These are phyloP conservation scores for Entonaema liquescens DNA, from an alignment of 495 filamentous ascomycete genomes.

Conservation along the genomic window DNA sequence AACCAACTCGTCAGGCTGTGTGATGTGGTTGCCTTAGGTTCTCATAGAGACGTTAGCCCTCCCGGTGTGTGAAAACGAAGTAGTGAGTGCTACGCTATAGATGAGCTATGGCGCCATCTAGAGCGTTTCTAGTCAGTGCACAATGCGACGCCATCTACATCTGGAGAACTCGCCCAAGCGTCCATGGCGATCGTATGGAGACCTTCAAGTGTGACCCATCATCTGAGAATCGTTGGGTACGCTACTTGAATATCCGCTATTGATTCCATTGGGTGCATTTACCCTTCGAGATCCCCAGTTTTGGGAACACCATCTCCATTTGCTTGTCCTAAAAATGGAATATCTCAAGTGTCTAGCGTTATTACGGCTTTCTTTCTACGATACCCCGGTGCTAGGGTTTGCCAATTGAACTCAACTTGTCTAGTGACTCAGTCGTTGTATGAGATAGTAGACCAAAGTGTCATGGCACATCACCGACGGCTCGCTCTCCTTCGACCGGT, in stretches of 20 bases:
- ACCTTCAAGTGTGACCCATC: conserved; percentile 13
- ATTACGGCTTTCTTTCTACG: background rate
- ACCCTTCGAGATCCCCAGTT: conserved; percentile 7
- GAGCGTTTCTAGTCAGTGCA: conserved; percentile 31
- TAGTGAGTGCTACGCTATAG: conserved; percentile 7
- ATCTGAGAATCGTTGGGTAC: conserved; percentile 12
- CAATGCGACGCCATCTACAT: conserved; percentile 29
- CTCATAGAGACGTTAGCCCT: background rate
- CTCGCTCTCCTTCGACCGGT: background rate
- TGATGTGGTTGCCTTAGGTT: conserved; percentile 20
- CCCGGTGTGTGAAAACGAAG: conserved; percentile 15
- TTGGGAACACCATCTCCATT: conserved; percentile 4
- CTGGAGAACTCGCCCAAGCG: conserved; percentile 26
- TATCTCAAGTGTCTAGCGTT: conserved; percentile 6
- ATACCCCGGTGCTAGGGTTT: background rate
- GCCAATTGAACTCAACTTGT: background rate
- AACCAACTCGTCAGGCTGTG: conserved; percentile 2
- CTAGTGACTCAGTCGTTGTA: background rate
- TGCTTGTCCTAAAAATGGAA: conserved; percentile 15
- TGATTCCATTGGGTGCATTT: conserved; percentile 8
- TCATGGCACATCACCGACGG: conserved; percentile 8
- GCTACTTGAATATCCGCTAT: conserved; percentile 4
- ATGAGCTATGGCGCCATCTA: conserved; percentile 15
- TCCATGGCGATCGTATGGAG: conserved; percentile 10
- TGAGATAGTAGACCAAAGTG: background rate